phyloP scores from a whole-genome alignment of 345 rosid genomes.

The Psidium friedrichsthalianum region DNA sequence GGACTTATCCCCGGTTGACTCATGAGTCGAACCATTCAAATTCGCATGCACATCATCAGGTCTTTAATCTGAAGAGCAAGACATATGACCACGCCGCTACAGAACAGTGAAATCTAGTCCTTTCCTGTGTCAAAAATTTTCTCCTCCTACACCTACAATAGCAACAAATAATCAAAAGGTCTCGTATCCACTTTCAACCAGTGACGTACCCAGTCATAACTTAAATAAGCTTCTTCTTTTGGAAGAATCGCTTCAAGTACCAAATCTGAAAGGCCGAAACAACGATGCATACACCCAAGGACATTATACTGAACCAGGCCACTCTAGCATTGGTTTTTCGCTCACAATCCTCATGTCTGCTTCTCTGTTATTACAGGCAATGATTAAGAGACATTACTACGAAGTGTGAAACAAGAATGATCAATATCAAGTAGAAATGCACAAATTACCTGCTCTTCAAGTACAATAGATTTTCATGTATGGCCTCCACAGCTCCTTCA shows the following conservation, averaged over 20 bases:
- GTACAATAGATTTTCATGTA: constrained; percentile 45
- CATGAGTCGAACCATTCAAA: not conserved
- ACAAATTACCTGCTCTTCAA: constrained; percentile 45
- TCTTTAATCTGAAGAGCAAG: not conserved
- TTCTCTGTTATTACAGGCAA: constrained; percentile 33
- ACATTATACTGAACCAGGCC: constrained; percentile 74
- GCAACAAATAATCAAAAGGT: not conserved
- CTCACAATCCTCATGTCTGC: constrained; percentile 62
- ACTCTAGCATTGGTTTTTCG: constrained; percentile 63
- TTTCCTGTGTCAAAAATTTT: not conserved
- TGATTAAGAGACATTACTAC: not conserved
- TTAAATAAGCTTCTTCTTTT: constrained; percentile 67
- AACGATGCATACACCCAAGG: constrained; percentile 50
- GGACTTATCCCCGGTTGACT: not conserved
- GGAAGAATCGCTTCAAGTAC: constrained; percentile 55
- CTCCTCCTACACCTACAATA: not conserved
- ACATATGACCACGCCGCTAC: not conserved
- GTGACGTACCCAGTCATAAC: not conserved
- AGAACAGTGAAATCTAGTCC: not conserved
- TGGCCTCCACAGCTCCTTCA: constrained; percentile 50
- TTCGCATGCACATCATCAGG: not conserved
- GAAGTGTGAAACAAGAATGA: not conserved
- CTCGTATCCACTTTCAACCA: not conserved
- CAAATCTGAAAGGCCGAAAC: constrained; percentile 46
- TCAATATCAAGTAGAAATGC: not conserved